Evolutionary conservation across 2,329 filamentous ascomycete species (phyloP).

Genomic region (Calonectria hawksworthii): DNA sequence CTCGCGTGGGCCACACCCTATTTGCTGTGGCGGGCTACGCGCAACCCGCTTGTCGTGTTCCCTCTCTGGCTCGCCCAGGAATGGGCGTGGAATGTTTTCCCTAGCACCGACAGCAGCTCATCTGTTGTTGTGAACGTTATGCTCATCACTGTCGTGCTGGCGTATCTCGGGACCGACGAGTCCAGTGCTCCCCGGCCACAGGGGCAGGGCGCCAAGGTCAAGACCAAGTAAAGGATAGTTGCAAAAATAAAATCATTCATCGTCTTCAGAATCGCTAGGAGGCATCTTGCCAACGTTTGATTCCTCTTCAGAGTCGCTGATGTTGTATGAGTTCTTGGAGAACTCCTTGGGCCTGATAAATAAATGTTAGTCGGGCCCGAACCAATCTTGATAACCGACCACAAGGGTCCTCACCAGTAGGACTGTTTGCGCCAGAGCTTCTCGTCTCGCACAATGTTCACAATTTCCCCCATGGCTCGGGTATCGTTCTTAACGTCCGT

Average conservation of each 20-base stretch:
- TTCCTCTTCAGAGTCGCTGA: constrained; percentile 81
- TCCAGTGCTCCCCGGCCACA: constrained; percentile 47
- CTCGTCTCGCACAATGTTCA: constrained; percentile 93
- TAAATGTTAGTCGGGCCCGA: constrained; percentile 36
- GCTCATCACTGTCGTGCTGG: constrained; percentile 73
- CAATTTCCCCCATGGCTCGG: constrained; percentile 88
- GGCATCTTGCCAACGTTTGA: constrained; percentile 89
- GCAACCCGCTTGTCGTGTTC: constrained; percentile 77
- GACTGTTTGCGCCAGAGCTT: constrained; percentile 89
- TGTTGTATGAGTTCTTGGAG: constrained; percentile 71
- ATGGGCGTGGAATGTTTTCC: constrained; percentile 94
- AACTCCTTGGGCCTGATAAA: constrained; percentile 82
- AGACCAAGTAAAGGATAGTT: constrained; percentile 49
- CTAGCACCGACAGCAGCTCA: constrained; percentile 75
- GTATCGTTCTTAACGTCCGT: constrained; percentile 77
- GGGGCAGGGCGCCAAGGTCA: constrained; percentile 40
- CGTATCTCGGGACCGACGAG: constrained; percentile 70
- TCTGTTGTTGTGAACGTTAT: constrained; percentile 78
- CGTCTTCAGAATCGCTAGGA: constrained; percentile 83
- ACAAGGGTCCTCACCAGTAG: constrained; percentile 77
- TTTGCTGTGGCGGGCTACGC: constrained; percentile 83
- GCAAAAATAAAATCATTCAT: constrained; percentile 51
- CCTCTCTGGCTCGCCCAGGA: constrained; percentile 84
- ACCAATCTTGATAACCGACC: neutral
- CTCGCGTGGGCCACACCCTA: constrained; percentile 91